Evolutionary conservation across 495 filamentous ascomycete genomes (phyloP).

Genomic region (Letharia lupina): DNA sequence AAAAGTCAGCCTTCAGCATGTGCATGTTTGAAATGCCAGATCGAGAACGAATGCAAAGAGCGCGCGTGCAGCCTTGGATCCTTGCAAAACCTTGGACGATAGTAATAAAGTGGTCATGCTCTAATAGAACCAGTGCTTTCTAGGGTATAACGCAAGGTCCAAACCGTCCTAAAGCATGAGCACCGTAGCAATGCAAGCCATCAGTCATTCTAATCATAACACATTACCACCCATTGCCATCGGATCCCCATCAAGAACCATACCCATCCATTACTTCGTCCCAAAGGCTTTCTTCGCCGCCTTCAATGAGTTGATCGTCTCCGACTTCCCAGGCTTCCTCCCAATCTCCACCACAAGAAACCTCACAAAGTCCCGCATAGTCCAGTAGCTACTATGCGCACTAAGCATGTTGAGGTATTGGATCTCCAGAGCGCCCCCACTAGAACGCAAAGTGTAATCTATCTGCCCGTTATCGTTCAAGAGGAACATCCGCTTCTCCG

Average conservation of each 20-base stretch:
- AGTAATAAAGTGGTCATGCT: conserved; percentile 9
- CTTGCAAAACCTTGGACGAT: background rate
- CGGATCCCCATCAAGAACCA: background rate
- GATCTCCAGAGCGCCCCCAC: conserved; percentile 76
- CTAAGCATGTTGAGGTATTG: conserved; percentile 97
- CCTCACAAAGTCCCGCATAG: conserved; percentile 71
- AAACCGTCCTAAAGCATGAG: background rate
- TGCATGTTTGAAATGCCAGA: background rate
- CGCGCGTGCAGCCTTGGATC: background rate
- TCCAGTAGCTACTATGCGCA: conserved; percentile 95
- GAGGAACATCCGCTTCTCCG: conserved; percentile 76
- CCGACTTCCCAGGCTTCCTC: conserved; percentile 57
- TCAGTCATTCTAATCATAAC: conserved; percentile 7
- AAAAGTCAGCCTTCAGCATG: background rate
- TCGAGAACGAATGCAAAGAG: background rate
- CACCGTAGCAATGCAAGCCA: conserved; percentile 2
- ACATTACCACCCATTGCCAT: background rate
- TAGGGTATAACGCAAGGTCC: conserved; percentile 5
- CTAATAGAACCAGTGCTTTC: conserved; percentile 7
- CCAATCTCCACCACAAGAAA: conserved; percentile 85
- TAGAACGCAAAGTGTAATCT: conserved; percentile 75
- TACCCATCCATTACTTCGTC: conserved; percentile 15
- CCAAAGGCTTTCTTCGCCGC: conserved; percentile 57
- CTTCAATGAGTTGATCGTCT: conserved; percentile 58
- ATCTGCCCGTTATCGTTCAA: conserved; percentile 95